Evolutionary conservation across 179 eudicot species (phyloP).

Genomic region (Beta corolliflora): DNA sequence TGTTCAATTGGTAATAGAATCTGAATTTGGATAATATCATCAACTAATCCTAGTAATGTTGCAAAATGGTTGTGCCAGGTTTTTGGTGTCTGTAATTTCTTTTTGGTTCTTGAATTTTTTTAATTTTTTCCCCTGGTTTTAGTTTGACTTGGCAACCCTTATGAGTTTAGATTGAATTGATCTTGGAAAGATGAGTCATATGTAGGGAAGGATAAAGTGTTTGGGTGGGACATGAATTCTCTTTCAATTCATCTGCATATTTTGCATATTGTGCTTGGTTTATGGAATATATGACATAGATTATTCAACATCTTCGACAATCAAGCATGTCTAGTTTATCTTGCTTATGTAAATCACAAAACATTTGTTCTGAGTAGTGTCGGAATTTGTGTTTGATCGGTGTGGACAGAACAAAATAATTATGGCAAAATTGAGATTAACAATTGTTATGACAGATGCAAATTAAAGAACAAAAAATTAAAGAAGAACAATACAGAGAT

Average conservation of each 20-base stretch:
- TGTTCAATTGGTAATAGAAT: not conserved
- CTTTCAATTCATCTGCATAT: not conserved
- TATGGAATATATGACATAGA: not conserved
- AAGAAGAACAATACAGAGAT: too few species aligned
- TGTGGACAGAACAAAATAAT: not conserved
- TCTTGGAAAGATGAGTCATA: not conserved
- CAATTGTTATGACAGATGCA: too few species aligned
- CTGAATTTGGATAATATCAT: not conserved
- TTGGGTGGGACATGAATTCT: not conserved
- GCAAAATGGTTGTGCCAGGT: not conserved
- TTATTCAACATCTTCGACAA: not conserved
- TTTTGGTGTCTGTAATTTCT: not conserved
- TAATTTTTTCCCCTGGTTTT: too few species aligned
- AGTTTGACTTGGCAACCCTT: not conserved
- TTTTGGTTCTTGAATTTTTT: not conserved
- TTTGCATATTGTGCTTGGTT: not conserved
- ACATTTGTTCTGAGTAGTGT: not conserved
- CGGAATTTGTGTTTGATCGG: too few species aligned
- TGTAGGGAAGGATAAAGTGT: not conserved
- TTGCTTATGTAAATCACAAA: not conserved
- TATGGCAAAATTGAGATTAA: too few species aligned
- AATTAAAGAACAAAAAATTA: too few species aligned
- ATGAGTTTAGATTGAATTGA: not conserved
- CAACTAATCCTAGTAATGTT: not conserved
- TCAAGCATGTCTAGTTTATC: not conserved